Percentiles rank a stretch among this genome's conserved stretches.
Conservation (phyloP, 2,329 filamentous ascomycete species). For the Niveomyces coronatus region DNA sequence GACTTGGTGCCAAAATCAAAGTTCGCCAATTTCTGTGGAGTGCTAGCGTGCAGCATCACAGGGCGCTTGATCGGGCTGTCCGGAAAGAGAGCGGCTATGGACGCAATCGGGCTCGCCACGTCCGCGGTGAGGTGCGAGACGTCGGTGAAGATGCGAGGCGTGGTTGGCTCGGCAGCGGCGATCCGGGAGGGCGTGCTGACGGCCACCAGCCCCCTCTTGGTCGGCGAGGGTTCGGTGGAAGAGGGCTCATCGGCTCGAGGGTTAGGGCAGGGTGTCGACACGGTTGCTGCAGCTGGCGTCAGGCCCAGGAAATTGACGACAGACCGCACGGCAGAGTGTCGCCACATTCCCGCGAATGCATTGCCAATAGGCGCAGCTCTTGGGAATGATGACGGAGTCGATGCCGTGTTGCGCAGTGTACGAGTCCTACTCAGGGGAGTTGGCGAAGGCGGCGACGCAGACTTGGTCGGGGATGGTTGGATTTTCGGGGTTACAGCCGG, state of each 20-base stretch:
- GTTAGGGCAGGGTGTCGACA: slow-evolving; percentile 5
- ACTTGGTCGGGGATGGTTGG: slow-evolving; percentile 22
- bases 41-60: slow-evolving; percentile 2
- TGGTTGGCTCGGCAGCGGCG: neutral
- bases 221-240: neutral
- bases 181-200: neutral
- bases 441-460: slow-evolving; percentile 16
- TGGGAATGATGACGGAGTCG: slow-evolving; percentile 7
- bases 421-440: slow-evolving; percentile 15
- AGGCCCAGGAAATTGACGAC: neutral
- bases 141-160: slow-evolving; percentile 4
- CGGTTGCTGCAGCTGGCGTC: neutral
- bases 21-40: slow-evolving; percentile 11
- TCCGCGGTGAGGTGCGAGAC: neutral
- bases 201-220: neutral
- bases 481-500: slow-evolving; percentile 16
- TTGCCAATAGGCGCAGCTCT: slow-evolving; percentile 1
- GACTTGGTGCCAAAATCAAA: slow-evolving; percentile 21
- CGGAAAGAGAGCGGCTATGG: slow-evolving; percentile 2
- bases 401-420: neutral
- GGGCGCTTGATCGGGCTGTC: slow-evolving; percentile 5
- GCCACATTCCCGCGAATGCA: slow-evolving; percentile 6
- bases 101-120: slow-evolving; percentile 4
- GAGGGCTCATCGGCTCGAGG: neutral
- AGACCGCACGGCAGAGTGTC: slow-evolving; percentile 1